Percentiles rank a stretch among this genome's conserved stretches.
Evolutionary conservation across 495 filamentous ascomycete species (phyloP).

Genomic region (Durotheca rogersii): DNA sequence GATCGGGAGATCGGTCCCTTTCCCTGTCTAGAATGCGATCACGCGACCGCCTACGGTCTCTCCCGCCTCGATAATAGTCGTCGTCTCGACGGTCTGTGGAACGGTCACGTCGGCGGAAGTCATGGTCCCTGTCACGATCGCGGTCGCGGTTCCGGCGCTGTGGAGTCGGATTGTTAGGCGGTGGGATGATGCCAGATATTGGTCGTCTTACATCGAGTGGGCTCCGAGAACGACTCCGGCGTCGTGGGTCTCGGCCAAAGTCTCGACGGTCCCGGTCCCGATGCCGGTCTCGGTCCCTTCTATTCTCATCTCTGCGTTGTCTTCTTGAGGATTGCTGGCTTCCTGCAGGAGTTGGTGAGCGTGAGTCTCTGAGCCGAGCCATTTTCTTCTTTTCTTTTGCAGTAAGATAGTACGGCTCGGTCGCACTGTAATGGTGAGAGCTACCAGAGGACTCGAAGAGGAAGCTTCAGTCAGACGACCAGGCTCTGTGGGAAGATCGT

Average conservation of each 20-base stretch:
- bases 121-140: conserved; percentile 56
- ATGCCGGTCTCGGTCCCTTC: conserved; percentile 60
- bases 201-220: conserved; percentile 60
- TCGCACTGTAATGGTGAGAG: conserved; percentile 41
- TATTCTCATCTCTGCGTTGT: conserved; percentile 73
- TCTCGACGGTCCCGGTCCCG: conserved; percentile 59
- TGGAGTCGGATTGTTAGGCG: conserved; percentile 34
- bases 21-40: conserved; percentile 61
- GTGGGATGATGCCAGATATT: not conserved
- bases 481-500: conserved; percentile 26
- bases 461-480: conserved; percentile 30
- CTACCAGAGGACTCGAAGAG: conserved; percentile 38
- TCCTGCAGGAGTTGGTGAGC: conserved; percentile 95
- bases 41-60: conserved; percentile 59
- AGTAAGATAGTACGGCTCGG: conserved; percentile 34
- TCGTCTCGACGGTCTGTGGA: conserved; percentile 75
- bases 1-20: conserved; percentile 54
- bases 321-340: conserved; percentile 75
- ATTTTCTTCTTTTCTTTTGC: conserved; percentile 59
- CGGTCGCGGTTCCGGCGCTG: conserved; percentile 58
- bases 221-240: conserved; percentile 68
- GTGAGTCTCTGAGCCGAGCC: conserved; percentile 88
- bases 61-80: conserved; percentile 61
- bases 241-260: conserved; percentile 57
- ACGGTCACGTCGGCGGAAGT: conserved; percentile 69